Evolutionary conservation across 2,329 filamentous ascomycete species (phyloP).

Genomic region (Hypoxylon sp.): DNA sequence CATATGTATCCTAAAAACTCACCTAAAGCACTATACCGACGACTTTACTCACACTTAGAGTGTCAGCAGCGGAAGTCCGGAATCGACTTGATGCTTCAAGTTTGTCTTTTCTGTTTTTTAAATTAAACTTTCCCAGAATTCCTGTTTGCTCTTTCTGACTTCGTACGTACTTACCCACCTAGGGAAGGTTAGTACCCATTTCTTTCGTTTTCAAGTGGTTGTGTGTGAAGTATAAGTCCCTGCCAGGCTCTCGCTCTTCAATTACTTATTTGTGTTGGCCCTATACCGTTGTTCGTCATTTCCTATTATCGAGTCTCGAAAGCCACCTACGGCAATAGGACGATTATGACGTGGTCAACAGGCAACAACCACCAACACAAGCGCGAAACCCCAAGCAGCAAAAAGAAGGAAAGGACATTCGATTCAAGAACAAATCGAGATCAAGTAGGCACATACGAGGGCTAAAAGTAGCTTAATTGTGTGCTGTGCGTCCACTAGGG

Average conservation of each 20-base stretch:
- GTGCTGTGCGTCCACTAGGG: slow-evolving; percentile 1
- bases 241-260: neutral
- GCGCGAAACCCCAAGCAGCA: neutral
- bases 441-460: slow-evolving; percentile 14
- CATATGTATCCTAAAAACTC: slow-evolving; percentile 16
- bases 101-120: slow-evolving; percentile 15
- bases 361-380: slow-evolving; percentile 8
- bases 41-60: slow-evolving; percentile 7
- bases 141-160: slow-evolving; percentile 31
- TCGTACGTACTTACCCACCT: slow-evolving; percentile 18
- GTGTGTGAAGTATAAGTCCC: slow-evolving; percentile 5
- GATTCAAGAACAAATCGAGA: slow-evolving; percentile 2
- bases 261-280: neutral
- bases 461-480: neutral
- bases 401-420: slow-evolving; percentile 4
- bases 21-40: slow-evolving; percentile 9
- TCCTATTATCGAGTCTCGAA: slow-evolving; percentile 6
- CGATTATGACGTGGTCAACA: slow-evolving; percentile 33
- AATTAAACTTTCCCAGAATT: slow-evolving; percentile 26
- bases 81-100: slow-evolving; percentile 7
- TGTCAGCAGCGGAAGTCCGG: slow-evolving; percentile 24
- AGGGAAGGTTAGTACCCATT: slow-evolving; percentile 10
- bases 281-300: neutral
- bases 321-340: slow-evolving; percentile 15
- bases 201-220: slow-evolving; percentile 2